A percentile compares a stretch with the other conserved stretches of the same genome.
Conservation (phyloP, 768 basidiomycete species). For the Harrya chromipes region DNA sequence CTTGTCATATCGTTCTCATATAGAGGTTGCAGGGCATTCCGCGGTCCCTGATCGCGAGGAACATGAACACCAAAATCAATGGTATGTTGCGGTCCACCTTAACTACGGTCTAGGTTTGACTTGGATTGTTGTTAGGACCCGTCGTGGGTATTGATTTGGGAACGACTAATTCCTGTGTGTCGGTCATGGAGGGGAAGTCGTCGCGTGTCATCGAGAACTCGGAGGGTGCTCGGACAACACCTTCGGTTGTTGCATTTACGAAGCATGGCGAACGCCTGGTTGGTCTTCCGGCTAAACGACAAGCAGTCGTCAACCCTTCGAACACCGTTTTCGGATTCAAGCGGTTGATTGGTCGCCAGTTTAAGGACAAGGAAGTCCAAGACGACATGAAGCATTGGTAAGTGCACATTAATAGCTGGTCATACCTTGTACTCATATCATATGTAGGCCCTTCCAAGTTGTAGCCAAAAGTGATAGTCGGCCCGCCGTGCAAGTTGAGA, state of each 20-base stretch:
- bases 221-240: conserved; percentile 96
- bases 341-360: conserved; percentile 92
- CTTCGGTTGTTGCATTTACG: conserved; percentile 97
- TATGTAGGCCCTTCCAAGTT: conserved; percentile 74
- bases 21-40: conserved; percentile 50
- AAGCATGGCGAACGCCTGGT: conserved; percentile 97
- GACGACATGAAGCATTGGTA: conserved; percentile 86
- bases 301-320: conserved; percentile 91
- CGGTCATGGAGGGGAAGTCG: conserved; percentile 94
- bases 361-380: conserved; percentile 90
- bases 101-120: not conserved
- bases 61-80: conserved; percentile 94
- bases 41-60: conserved; percentile 77
- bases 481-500: conserved; percentile 83
- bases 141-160: conserved; percentile 98
- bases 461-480: conserved; percentile 68
- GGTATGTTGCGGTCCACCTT: conserved; percentile 43
- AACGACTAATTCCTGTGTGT: conserved; percentile 88
- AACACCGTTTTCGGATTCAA: conserved; percentile 96
- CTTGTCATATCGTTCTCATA: not conserved
- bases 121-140: conserved; percentile 48
- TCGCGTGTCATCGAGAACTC: conserved; percentile 96
- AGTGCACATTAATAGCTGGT: conserved; percentile 11
- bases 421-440: conserved; percentile 1
- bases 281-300: conserved; percentile 95